phyloP scores from a whole-genome alignment of 345 rosid species.

The Geranium rotundifolium region DNA sequence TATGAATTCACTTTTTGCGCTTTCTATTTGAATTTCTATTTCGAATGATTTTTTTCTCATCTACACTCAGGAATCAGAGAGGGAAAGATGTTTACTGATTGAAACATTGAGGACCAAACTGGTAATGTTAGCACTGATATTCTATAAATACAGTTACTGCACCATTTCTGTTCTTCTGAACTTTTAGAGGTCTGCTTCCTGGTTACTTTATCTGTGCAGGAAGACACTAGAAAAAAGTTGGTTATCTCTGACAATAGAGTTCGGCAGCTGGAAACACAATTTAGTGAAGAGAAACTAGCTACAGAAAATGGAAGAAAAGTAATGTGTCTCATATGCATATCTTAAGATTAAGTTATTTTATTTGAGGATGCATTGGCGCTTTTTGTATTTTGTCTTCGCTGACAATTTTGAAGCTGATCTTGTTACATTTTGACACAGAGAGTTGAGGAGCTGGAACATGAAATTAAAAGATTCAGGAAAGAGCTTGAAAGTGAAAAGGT shows the following conservation, averaged over 20 bases:
- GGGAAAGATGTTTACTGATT: conserved; percentile 60
- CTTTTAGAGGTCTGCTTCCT: conserved; percentile 8
- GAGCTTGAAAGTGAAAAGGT: conserved; percentile 89
- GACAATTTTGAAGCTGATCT: conserved; percentile 7
- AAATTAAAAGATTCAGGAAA: conserved; percentile 39
- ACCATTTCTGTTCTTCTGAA: background rate
- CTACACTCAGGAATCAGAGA: conserved; percentile 60
- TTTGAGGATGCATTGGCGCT: conserved; percentile 2
- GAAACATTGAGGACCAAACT: conserved; percentile 70
- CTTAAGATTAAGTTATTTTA: conserved; percentile 2
- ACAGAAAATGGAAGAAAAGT: conserved; percentile 61
- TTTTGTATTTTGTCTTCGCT: conserved; percentile 1
- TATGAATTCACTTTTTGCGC: conserved; percentile 6
- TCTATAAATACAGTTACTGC: background rate
- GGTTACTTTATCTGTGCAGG: conserved; percentile 32
- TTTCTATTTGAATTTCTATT: conserved; percentile 2
- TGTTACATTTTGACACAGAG: conserved; percentile 40
- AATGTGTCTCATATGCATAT: conserved; percentile 9
- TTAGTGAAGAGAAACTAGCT: conserved; percentile 57
- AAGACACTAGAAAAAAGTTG: conserved; percentile 80
- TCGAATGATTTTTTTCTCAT: conserved; percentile 12
- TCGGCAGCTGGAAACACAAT: conserved; percentile 84
- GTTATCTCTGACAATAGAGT: conserved; percentile 70
- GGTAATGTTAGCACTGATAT: conserved; percentile 27
- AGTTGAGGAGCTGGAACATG: conserved; percentile 70